Percentiles rank a stretch among this genome's conserved stretches.
phyloP scores from a whole-genome alignment of 140 eudicot species.

The Anethum foeniculum region DNA sequence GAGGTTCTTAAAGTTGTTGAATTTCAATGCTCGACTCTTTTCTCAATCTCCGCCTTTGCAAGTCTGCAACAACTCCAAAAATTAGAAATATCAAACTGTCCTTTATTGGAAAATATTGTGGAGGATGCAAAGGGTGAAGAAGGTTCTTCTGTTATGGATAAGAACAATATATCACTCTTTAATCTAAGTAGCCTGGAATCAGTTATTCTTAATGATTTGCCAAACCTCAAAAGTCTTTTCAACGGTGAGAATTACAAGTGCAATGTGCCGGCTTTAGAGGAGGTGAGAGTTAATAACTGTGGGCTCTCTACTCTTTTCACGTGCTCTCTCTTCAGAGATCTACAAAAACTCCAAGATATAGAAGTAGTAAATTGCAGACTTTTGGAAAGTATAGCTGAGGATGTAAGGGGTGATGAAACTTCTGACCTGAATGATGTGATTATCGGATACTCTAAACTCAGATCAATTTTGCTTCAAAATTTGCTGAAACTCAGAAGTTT shows the following conservation, averaged over 20 bases:
- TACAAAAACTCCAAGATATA: neutral
- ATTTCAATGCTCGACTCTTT: neutral
- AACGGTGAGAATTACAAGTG: too few species aligned
- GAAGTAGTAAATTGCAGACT: neutral
- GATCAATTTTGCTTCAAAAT: neutral
- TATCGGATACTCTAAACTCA: neutral
- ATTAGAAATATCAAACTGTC: neutral
- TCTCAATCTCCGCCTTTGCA: neutral
- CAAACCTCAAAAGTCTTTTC: too few species aligned
- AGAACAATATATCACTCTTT: too few species aligned
- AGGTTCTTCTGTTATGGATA: neutral
- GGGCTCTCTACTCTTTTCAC: too few species aligned
- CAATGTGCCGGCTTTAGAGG: too few species aligned
- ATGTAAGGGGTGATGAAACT: neutral
- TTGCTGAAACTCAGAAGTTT: neutral
- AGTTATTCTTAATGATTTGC: too few species aligned
- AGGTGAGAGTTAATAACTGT: too few species aligned
- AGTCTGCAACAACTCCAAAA: neutral
- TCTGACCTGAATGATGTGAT: neutral
- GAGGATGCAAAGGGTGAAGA: neutral
- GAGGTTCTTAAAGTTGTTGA: neutral
- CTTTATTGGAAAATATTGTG: neutral
- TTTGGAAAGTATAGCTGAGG: neutral
- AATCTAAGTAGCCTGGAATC: too few species aligned
- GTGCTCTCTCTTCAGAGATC: neutral